Evolutionary conservation across 306 rosid species (phyloP), one percentile per base, ranked within the genome.

Genomic region (Pyrus communis): DNA sequence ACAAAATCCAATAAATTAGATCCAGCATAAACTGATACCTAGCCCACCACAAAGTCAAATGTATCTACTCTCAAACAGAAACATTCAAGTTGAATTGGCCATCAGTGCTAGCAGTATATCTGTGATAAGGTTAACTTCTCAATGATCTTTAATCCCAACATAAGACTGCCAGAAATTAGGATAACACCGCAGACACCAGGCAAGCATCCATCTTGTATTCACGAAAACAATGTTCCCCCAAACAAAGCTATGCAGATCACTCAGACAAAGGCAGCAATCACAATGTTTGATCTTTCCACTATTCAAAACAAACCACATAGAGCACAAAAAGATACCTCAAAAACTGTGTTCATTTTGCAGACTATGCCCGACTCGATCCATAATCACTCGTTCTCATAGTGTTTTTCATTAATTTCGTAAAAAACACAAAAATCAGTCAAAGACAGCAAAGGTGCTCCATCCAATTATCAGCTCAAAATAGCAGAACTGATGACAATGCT

Each of bases 1-100:
- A 83, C 85, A 77, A 77, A 75, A 81, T 79, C 84, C 71, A 82
- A 76, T 83, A 80, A 61, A 82, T 73, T 30, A 79, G 67, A 42
- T 77, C 79, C 89, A 75, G 73, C 79, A 67, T 25, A 76, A 62
- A 78, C 65, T 62, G 82, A 45, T 68, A 27, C 70, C 62, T 70
- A 82, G 69, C 55, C 67, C 49, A 46, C 46, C 59, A 67, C 19
- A 57, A 6, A 77, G 84, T 58, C 80, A 84, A 74, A 55, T 64
- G 30, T 67, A 60, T 55, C 75, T 70, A 82, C 71, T 71, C 67
- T 70, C 82, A 57, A 75, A 65, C 59, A 83, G 69, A 59, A 61
- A 82, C 42, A 64, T 73, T 82, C 73, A 81, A 80, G 71, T 79
- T 49, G 67, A 78, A 61, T 69, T 63, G 73, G 77, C 61, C 76